These are phyloP conservation scores for Talinum fruticosum DNA, from an alignment of 148 eudicot genomes.

Conservation along the genomic window DNA sequence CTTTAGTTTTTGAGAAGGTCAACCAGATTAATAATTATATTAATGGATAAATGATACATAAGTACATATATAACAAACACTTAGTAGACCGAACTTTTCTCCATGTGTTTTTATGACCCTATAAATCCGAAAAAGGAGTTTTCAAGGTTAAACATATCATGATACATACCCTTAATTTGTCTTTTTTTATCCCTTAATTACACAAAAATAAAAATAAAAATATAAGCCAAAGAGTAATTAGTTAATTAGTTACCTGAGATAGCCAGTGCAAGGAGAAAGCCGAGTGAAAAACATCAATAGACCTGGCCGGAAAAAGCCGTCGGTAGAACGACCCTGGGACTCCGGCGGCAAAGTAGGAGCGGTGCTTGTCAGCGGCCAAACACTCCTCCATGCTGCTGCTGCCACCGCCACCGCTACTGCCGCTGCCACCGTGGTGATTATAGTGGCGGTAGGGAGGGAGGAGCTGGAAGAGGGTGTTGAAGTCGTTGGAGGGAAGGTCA, in stretches of 20 bases:
- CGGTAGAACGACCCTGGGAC: constrained; percentile 90
- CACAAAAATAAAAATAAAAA: too few relatives aligned
- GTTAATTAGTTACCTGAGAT: constrained; percentile 55
- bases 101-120: too few relatives aligned
- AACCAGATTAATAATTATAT: too few relatives aligned
- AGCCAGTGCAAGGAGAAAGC: constrained; percentile 96
- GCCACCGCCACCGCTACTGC: constrained; percentile 8
- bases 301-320: constrained; percentile 70
- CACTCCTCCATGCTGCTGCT: constrained; percentile 73
- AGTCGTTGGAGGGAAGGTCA: constrained; percentile 91
- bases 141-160: too few relatives aligned
- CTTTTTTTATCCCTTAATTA: too few relatives aligned
- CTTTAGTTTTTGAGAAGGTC: neutral
- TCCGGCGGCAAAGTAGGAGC: constrained; percentile 80
- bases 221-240: neutral
- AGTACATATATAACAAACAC: neutral
- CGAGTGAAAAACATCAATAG: constrained; percentile 76
- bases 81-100: too few relatives aligned
- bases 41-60: neutral
- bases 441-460: constrained; percentile 52
- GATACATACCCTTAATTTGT: too few relatives aligned
- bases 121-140: too few relatives aligned
- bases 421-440: constrained; percentile 23
- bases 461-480: constrained; percentile 91
- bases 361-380: constrained; percentile 59